A percentile compares a stretch with the other conserved stretches of the same genome.
phyloP scores from a whole-genome alignment of 768 basidiomycete genomes.

The Agaricus bisporus region DNA sequence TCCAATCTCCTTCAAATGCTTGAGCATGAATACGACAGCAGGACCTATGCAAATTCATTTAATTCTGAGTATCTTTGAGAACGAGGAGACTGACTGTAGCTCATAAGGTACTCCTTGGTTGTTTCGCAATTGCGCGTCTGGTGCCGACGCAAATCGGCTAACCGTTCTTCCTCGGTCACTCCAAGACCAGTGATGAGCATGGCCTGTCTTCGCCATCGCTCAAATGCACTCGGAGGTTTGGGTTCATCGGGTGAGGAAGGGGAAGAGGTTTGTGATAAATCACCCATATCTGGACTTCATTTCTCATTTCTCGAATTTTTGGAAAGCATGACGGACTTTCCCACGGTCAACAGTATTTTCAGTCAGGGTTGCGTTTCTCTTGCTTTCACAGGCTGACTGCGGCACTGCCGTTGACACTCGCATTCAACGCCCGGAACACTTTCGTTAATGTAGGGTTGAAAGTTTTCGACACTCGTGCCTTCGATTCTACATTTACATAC shows the following conservation, averaged over 20 bases:
- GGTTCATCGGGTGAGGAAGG: slow-evolving; percentile 15
- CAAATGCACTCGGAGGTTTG: slow-evolving; percentile 32
- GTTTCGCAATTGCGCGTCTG: slow-evolving; percentile 52
- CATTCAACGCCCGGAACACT: too few relatives aligned
- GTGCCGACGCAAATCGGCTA: slow-evolving; percentile 29
- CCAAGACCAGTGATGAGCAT: slow-evolving; percentile 44
- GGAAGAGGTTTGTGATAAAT: slow-evolving; percentile 15
- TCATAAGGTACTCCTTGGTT: slow-evolving; percentile 62
- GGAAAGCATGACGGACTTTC: slow-evolving; percentile 6
- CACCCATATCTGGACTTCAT: slow-evolving; percentile 17
- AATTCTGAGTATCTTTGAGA: too few relatives aligned
- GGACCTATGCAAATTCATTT: slow-evolving; percentile 50
- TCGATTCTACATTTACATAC: too few relatives aligned
- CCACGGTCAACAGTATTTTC: neutral
- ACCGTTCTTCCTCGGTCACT: slow-evolving; percentile 39
- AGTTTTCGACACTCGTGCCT: too few relatives aligned
- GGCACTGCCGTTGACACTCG: too few relatives aligned
- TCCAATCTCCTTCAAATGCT: slow-evolving; percentile 76
- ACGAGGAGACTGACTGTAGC: slow-evolving; percentile 49
- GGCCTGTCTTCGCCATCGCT: slow-evolving; percentile 42
- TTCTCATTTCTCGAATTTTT: slow-evolving; percentile 4
- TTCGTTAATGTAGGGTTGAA: too few relatives aligned
- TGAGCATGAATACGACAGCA: slow-evolving; percentile 83
- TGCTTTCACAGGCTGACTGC: too few relatives aligned
- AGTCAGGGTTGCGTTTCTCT: neutral